Base-by-base conservation (phyloP, 1,139 yeast genomes). In the Magnusiomyces sp. region DNA sequence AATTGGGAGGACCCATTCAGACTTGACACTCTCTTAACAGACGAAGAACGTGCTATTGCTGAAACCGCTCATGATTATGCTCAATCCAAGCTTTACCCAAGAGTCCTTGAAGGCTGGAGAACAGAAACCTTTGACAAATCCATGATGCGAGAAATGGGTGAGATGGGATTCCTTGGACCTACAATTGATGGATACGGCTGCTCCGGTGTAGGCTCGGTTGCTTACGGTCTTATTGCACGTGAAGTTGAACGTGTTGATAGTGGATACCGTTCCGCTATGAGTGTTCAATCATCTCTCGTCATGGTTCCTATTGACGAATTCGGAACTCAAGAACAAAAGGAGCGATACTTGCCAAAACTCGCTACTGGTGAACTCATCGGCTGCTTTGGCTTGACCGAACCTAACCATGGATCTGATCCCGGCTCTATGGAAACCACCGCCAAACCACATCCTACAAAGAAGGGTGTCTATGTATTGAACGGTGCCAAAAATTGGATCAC, bases 401-500 rank as follows among this genome's bases (percentile, higher is more conserved):
- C 75, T 43, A 70, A 71, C 58, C 74, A 71, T 52, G 75, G 75
- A 23, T 70, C 74, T 14, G 74, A 71, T 51, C 75, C 75, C 5
- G 74, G 65, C 1, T 65, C 73, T 6, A 71, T 71, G 75, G 73
- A 70, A 56, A 71, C 75, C 16, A 58, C 56, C 6, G 75, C 75
- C 20, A 59, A 62, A 46, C 66, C 62, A 17, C 74, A 71, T 53
- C 73, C 74, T 16, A 65, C 71, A 27, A 71, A 70, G 55, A 57
- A 67, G 54, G 74, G 72, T 29, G 72, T 69, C 9, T 71, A 68
- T 54, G 58, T 71, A 41, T 63, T 71, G 37, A 62, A 62, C 40
- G 75, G 75, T 14, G 66, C 74, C 41, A 71, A 71, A 59, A 71
- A 62, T 51, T 71, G 75, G 75, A 71, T 71, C 63, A 71, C 75